These are phyloP conservation scores for Glycine tomentella DNA, from an alignment of 306 rosid species.

Conservation along the genomic window DNA sequence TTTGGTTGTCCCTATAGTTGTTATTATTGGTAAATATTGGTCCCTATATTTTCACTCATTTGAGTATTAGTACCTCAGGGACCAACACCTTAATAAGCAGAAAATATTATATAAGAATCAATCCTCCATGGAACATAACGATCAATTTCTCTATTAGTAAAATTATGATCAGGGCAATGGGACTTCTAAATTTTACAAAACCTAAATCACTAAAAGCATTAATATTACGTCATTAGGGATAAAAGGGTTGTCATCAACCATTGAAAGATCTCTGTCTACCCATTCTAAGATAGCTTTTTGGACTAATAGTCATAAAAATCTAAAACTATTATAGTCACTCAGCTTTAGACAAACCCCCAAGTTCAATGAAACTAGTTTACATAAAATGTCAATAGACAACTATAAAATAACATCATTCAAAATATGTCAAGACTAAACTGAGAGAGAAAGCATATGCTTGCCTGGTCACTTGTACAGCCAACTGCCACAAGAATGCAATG, in stretches of 20 bases:
- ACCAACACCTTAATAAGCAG: too few relatives aligned
- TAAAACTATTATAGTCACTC: background rate
- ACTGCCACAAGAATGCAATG: slow-evolving; percentile 46
- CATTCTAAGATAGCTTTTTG: background rate
- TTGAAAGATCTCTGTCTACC: background rate
- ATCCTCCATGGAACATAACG: background rate
- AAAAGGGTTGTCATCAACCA: background rate
- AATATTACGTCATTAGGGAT: background rate
- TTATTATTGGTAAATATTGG: too few relatives aligned
- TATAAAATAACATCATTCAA: background rate
- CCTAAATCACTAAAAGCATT: background rate
- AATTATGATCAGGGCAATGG: background rate
- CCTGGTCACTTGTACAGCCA: slow-evolving; percentile 48
- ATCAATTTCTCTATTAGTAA: background rate
- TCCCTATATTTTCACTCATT: too few relatives aligned
- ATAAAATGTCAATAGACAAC: slow-evolving; percentile 5
- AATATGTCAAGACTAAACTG: background rate
- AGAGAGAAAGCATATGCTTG: slow-evolving; percentile 38
- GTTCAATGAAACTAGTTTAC: slow-evolving; percentile 25
- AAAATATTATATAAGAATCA: background rate
- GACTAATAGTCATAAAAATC: background rate
- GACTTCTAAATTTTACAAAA: slow-evolving; percentile 25
- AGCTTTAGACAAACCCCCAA: background rate
- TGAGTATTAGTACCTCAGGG: too few relatives aligned
- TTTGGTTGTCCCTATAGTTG: too few relatives aligned